A percentile compares a stretch with the other conserved stretches of the same genome.
These are phyloP conservation scores for Takakia lepidozioides DNA, from an alignment of 225 moss, liverwort and hornwort species.

Conservation along the genomic window DNA sequence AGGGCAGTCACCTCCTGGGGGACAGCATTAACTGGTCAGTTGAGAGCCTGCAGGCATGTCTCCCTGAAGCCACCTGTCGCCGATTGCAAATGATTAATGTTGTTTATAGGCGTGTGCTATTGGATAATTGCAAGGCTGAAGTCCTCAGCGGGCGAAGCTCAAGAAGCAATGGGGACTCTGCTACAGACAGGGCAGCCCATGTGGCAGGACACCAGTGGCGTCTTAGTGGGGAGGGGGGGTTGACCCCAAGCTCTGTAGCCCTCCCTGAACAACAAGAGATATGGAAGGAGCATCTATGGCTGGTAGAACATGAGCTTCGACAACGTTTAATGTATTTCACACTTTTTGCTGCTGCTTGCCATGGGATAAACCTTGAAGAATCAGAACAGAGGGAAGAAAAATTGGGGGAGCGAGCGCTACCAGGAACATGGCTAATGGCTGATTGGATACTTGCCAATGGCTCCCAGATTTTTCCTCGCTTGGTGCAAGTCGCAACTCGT, in stretches of 20 bases:
- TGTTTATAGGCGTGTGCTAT: conserved; percentile 55
- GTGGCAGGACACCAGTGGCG: conserved; percentile 10
- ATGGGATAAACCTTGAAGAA: conserved; percentile 29
- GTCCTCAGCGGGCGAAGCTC: conserved; percentile 37
- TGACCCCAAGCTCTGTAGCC: conserved; percentile 19
- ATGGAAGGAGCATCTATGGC: conserved; percentile 48
- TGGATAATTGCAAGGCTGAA: conserved; percentile 44
- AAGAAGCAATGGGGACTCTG: conserved; percentile 17
- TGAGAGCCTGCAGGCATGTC: conserved; percentile 21
- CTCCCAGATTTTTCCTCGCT: conserved; percentile 32
- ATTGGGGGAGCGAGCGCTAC: conserved; percentile 22
- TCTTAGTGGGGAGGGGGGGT: conserved; percentile 2
- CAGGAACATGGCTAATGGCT: conserved; percentile 35
- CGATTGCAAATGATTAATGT: conserved; percentile 77
- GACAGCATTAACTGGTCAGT: conserved; percentile 13
- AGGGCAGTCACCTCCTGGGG: conserved; percentile 10
- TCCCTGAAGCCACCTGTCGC: conserved; percentile 64
- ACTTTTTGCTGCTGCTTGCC: conserved; percentile 31
- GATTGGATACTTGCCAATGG: conserved; percentile 64
- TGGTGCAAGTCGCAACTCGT: conserved; percentile 49
- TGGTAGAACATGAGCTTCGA: conserved; percentile 75
- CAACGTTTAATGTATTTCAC: conserved; percentile 53
- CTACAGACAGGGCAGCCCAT: conserved; percentile 16
- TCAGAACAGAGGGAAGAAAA: conserved; percentile 28
- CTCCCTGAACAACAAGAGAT: conserved; percentile 31